Percentiles rank a stretch among this genome's conserved stretches.
These are phyloP conservation scores for Collybiopsis luxurians DNA, from an alignment of 768 basidiomycete species.

Conservation along the genomic window DNA sequence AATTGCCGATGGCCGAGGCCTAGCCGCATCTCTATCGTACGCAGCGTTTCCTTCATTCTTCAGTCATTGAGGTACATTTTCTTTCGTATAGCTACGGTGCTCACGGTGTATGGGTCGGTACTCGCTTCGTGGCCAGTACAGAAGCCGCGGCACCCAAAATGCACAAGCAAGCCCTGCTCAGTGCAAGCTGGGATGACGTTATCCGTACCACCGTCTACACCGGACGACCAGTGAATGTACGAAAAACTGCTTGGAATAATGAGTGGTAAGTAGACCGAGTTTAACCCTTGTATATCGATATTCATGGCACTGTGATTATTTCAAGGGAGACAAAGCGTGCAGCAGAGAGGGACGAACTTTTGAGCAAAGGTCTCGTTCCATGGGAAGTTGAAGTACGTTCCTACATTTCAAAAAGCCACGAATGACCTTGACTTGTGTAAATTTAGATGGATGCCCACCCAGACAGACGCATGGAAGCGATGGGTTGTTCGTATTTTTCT, in stretches of 20 bases:
- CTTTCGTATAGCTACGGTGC: conserved; percentile 75
- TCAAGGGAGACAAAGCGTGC: conserved; percentile 66
- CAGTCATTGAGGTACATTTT: background rate
- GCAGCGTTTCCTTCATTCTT: conserved; percentile 4
- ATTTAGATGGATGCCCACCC: conserved; percentile 53
- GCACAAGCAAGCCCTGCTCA: conserved; percentile 67
- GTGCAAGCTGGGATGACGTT: conserved; percentile 75
- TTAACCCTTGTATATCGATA: too few species aligned
- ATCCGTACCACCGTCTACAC: conserved; percentile 70
- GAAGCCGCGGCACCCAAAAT: conserved; percentile 77
- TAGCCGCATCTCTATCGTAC: conserved; percentile 72
- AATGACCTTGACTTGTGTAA: background rate
- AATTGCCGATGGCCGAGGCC: conserved; percentile 78
- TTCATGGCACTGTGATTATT: too few species aligned
- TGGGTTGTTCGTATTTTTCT: conserved; percentile 48
- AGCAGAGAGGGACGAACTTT: conserved; percentile 57
- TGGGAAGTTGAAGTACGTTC: conserved; percentile 59
- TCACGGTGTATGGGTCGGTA: conserved; percentile 85
- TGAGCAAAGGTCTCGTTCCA: conserved; percentile 67
- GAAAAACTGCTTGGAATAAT: conserved; percentile 73
- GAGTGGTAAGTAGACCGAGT: conserved; percentile 54
- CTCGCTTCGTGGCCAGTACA: conserved; percentile 78
- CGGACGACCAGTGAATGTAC: conserved; percentile 80
- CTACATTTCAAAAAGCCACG: too few species aligned
- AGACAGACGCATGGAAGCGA: conserved; percentile 57